phyloP scores from a whole-genome alignment of 495 filamentous ascomycete genomes.

The Hypoxylon cercidicola region DNA sequence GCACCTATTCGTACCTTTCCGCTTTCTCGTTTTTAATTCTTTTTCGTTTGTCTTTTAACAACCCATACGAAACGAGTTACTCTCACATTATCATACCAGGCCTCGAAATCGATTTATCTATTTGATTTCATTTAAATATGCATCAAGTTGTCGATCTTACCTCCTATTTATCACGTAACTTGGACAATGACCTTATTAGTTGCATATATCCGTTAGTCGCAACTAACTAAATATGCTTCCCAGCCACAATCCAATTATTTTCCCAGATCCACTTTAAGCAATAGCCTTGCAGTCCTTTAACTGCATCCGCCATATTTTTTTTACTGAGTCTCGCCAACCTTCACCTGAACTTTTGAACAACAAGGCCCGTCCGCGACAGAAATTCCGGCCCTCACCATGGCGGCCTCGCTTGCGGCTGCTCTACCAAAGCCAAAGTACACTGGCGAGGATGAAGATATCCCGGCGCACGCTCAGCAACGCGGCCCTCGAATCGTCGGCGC shows the following conservation, averaged over 20 bases:
- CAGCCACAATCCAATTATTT: slow-evolving; percentile 21
- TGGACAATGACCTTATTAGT: background rate
- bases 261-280: slow-evolving; percentile 26
- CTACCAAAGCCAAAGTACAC: slow-evolving; percentile 91
- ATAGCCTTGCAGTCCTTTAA: slow-evolving; percentile 27
- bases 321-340: background rate
- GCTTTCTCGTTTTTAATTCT: too few species aligned
- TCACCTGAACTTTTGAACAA: background rate
- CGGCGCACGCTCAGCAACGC: slow-evolving; percentile 75
- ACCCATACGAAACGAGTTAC: background rate
- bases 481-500: slow-evolving; percentile 82
- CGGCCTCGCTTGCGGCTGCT: slow-evolving; percentile 79
- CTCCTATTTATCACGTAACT: too few species aligned
- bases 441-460: slow-evolving; percentile 84
- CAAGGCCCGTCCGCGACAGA: background rate
- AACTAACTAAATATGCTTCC: background rate
- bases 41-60: too few species aligned
- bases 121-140: too few species aligned
- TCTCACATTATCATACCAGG: too few species aligned
- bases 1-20: too few species aligned
- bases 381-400: slow-evolving; percentile 57
- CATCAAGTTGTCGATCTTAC: too few species aligned
- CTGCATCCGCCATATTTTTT: background rate
- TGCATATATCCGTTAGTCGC: background rate
- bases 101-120: too few species aligned